phyloP scores from a whole-genome alignment of 768 basidiomycete species.

The Boletus subparvulus region DNA sequence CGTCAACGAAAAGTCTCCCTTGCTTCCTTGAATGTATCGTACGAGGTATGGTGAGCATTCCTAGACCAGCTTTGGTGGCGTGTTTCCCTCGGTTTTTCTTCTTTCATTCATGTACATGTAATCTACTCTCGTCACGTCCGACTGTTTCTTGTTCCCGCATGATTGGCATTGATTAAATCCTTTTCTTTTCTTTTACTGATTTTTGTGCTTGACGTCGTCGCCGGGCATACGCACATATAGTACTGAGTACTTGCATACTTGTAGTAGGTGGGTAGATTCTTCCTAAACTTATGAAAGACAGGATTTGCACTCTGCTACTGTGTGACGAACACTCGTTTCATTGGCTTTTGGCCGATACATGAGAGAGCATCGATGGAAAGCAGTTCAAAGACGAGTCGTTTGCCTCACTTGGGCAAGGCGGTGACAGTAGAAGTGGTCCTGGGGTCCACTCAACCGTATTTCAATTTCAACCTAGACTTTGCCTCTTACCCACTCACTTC shows the following conservation, averaged over 20 bases:
- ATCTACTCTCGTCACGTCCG: not conserved
- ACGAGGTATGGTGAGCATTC: not conserved
- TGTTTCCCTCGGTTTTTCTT: not conserved
- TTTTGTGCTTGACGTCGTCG: not conserved
- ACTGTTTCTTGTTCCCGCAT: conserved; percentile 1
- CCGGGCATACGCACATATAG: not conserved
- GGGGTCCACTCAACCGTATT: no score
- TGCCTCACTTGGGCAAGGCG: not conserved
- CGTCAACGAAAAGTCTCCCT: conserved; percentile 25
- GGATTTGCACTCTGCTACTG: conserved; percentile 38
- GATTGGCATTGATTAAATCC: conserved; percentile 3
- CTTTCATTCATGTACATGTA: not conserved
- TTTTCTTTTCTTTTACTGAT: not conserved
- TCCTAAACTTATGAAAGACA: conserved; percentile 11
- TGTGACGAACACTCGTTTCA: not conserved
- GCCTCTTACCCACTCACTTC: no score
- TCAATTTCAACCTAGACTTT: no score
- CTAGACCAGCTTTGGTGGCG: not conserved
- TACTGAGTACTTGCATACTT: conserved; percentile 15
- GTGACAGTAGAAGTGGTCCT: no score
- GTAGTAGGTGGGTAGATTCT: conserved; percentile 5
- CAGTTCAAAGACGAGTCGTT: not conserved
- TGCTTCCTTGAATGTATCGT: conserved; percentile 21
- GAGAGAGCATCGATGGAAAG: not conserved
- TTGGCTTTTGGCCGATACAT: not conserved